Evolutionary conservation across 208 protist genomes (phyloP).

Genomic region (Angomonas desouzai): DNA sequence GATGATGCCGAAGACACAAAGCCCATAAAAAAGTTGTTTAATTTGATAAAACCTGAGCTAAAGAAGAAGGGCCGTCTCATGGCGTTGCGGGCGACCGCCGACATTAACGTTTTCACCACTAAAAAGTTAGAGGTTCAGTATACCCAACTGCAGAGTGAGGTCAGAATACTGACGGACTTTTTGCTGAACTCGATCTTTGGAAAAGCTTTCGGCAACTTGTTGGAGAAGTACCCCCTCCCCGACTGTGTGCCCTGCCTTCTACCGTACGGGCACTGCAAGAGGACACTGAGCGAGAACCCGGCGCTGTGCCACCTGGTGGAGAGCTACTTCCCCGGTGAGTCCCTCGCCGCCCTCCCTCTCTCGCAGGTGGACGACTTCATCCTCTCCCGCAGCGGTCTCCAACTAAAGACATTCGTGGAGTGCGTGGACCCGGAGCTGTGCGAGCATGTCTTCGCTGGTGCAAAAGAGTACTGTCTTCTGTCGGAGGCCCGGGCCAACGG

Average conservation of each 20-base stretch:
- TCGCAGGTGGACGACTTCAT: background rate
- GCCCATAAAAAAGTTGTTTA: background rate
- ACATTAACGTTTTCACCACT: background rate
- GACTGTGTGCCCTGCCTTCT: constrained; percentile 1
- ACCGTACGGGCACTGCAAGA: background rate
- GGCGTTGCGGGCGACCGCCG: background rate
- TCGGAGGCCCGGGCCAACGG: background rate
- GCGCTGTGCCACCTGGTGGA: background rate
- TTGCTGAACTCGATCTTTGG: background rate
- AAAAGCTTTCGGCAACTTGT: background rate
- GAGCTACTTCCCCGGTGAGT: background rate
- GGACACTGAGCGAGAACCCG: background rate
- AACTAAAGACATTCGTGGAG: background rate
- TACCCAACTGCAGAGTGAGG: background rate
- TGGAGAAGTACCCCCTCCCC: background rate
- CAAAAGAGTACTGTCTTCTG: background rate
- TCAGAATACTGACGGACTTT: background rate
- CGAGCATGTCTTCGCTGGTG: background rate
- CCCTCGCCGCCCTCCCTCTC: background rate
- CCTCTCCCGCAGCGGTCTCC: background rate
- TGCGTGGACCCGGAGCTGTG: background rate
- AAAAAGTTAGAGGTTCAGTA: background rate
- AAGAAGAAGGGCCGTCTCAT: background rate
- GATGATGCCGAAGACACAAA: background rate
- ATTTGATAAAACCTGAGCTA: background rate